phyloP scores from a whole-genome alignment of 345 rosid genomes.

The Salix dunnii region DNA sequence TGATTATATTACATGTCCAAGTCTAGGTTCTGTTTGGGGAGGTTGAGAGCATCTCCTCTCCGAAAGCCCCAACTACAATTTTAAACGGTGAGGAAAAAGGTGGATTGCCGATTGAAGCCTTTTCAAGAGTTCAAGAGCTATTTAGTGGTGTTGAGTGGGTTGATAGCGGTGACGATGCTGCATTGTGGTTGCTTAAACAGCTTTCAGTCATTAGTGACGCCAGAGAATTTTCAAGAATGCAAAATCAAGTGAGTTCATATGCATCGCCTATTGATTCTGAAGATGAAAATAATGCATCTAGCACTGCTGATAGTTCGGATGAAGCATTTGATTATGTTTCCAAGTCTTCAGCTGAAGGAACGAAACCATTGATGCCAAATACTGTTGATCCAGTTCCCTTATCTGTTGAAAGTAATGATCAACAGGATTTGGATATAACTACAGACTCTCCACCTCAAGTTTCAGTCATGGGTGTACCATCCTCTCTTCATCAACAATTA shows the following conservation, averaged over 20 bases:
- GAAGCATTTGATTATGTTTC: conserved; percentile 66
- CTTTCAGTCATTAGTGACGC: conserved; percentile 80
- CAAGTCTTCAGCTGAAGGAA: conserved; percentile 33
- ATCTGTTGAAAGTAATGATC: conserved; percentile 40
- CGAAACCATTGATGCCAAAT: conserved; percentile 10
- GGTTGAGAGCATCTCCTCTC: conserved; percentile 62
- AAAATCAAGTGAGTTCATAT: conserved; percentile 59
- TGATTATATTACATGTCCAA: conserved; percentile 20
- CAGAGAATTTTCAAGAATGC: conserved; percentile 73
- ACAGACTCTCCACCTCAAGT: conserved; percentile 37
- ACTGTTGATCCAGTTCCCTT: conserved; percentile 27
- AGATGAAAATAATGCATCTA: conserved; percentile 84
- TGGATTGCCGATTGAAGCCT: conserved; percentile 97
- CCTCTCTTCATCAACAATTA: conserved; percentile 31
- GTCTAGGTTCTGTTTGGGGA: conserved; percentile 94
- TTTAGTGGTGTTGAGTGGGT: conserved; percentile 86
- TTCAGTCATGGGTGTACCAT: conserved; percentile 24
- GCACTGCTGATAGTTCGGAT: conserved; percentile 94
- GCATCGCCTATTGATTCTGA: conserved; percentile 77
- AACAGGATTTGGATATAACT: conserved; percentile 34
- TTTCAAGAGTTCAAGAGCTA: conserved; percentile 95
- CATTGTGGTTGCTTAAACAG: conserved; percentile 89
- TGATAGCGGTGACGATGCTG: conserved; percentile 83
- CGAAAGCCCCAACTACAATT: conserved; percentile 56
- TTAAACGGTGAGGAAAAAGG: conserved; percentile 93